A percentile compares a stretch with the other conserved stretches of the same genome.
phyloP scores from a whole-genome alignment of 208 protist genomes.

The Trypanosoma melophagium region DNA sequence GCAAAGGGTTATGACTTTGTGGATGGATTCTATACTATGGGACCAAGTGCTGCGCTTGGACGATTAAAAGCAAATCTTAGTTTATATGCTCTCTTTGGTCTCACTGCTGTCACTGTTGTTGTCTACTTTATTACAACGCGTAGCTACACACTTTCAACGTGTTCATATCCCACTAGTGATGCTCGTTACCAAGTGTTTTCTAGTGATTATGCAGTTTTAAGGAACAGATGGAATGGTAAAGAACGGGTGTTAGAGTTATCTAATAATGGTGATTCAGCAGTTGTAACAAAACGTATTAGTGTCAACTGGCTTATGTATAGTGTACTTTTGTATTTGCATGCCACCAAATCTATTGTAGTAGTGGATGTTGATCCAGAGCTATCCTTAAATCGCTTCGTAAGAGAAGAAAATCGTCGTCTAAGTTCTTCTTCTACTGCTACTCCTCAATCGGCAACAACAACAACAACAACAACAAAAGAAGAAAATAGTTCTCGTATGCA shows the following conservation, averaged over 20 bases:
- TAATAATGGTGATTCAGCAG: not conserved
- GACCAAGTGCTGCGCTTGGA: conserved; percentile 29
- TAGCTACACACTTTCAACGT: conserved; percentile 62
- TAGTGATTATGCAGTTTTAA: conserved; percentile 66
- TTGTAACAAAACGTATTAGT: conserved; percentile 28
- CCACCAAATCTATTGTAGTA: conserved; percentile 41
- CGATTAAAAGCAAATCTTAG: conserved; percentile 22
- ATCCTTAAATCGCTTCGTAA: conserved; percentile 54
- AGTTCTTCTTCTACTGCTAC: not conserved
- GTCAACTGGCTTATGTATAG: conserved; percentile 62
- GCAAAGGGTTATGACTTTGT: conserved; percentile 37
- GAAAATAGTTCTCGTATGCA: too few relatives aligned
- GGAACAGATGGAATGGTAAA: conserved; percentile 54
- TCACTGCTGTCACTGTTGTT: conserved; percentile 25
- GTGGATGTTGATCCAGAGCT: conserved; percentile 50
- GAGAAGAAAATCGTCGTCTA: not conserved
- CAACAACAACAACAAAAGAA: too few relatives aligned
- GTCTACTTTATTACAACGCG: conserved; percentile 67
- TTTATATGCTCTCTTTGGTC: conserved; percentile 36
- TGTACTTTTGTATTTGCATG: conserved; percentile 66
- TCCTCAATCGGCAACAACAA: too few relatives aligned
- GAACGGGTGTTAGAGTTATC: conserved; percentile 32
- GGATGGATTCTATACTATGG: conserved; percentile 38
- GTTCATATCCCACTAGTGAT: conserved; percentile 47
- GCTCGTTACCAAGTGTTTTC: conserved; percentile 58